Percentiles rank a stretch among this genome's conserved stretches.
These are phyloP conservation scores for Cicer yamashitae DNA, from an alignment of 306 rosid genomes.

Conservation along the genomic window DNA sequence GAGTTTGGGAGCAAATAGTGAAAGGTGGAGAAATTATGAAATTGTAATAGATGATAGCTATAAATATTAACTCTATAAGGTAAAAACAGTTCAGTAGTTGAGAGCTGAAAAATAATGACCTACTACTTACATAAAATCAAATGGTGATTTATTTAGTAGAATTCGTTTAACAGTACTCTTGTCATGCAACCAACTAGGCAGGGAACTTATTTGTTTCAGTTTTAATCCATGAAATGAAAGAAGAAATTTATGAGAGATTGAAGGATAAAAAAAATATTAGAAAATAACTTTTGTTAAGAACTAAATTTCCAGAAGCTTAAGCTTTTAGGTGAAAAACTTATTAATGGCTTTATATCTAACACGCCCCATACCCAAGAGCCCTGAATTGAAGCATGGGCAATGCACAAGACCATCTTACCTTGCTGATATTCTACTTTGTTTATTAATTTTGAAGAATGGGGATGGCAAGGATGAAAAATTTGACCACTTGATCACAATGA, in stretches of 20 bases:
- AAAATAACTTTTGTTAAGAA: not conserved
- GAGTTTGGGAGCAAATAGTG: not conserved
- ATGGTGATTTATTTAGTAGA: conserved; percentile 7
- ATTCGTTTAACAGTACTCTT: not conserved
- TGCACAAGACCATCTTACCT: not conserved
- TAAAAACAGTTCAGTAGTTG: not conserved
- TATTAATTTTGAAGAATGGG: not conserved
- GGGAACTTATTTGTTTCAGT: not conserved
- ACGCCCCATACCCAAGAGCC: not conserved
- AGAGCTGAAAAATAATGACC: not conserved
- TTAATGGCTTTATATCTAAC: not conserved
- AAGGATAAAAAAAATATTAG: not conserved
- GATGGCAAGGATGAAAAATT: not conserved
- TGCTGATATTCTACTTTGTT: not conserved
- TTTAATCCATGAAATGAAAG: not conserved
- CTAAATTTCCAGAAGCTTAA: not conserved
- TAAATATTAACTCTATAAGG: not conserved
- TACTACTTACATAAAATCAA: conserved; percentile 1
- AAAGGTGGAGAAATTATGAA: not conserved
- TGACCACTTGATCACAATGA: not conserved
- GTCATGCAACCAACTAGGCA: not conserved
- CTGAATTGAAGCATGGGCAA: not conserved
- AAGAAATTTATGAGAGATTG: not conserved
- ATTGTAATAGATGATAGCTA: not conserved
- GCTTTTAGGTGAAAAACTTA: not conserved